Conservation (phyloP, 2,329 filamentous ascomycete genomes). For the Neopestalotiopsis clavispora region DNA sequence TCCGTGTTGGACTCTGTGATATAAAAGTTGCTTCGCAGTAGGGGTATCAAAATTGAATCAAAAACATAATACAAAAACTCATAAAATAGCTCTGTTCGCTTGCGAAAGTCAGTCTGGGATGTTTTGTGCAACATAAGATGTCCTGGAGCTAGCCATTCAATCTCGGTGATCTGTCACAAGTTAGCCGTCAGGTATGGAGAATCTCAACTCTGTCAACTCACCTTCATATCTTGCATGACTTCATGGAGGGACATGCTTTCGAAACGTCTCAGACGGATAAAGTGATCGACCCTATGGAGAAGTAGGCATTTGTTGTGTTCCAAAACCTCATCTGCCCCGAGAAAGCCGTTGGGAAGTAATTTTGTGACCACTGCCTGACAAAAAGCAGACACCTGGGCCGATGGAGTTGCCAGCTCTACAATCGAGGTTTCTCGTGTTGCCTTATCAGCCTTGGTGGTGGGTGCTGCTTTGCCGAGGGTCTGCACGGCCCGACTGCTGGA, state of each 20-base stretch:
- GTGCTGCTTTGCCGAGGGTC: conserved; percentile 26
- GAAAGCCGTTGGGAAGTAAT: conserved; percentile 77
- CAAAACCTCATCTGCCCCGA: conserved; percentile 63
- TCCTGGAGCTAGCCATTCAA: conserved; percentile 75
- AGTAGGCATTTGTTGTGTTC: conserved; percentile 66
- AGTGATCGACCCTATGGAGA: conserved; percentile 74
- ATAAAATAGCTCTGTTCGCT: conserved; percentile 77
- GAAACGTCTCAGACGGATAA: conserved; percentile 78
- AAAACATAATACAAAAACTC: conserved; percentile 94
- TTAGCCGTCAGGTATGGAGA: conserved; percentile 19
- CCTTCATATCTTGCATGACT: conserved; percentile 76
- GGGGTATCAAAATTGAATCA: conserved; percentile 86
- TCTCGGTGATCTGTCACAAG: conserved; percentile 60
- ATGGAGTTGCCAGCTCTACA: conserved; percentile 70
- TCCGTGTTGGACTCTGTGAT: conserved; percentile 88
- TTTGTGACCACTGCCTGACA: conserved; percentile 77
- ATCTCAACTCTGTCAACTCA: conserved; percentile 38
- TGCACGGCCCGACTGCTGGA: conserved; percentile 12
- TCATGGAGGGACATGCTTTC: conserved; percentile 83
- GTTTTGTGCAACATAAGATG: conserved; percentile 56
- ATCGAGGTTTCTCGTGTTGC: conserved; percentile 55
- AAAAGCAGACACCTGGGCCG: conserved; percentile 78
- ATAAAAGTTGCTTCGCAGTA: conserved; percentile 88
- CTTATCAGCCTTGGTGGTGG: conserved; percentile 21
- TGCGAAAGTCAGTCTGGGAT: conserved; percentile 73